Percentiles rank a stretch among this genome's conserved stretches.
Evolutionary conservation across 2,329 filamentous ascomycete genomes (phyloP).

Genomic region (Emericellopsis cladophorae): DNA sequence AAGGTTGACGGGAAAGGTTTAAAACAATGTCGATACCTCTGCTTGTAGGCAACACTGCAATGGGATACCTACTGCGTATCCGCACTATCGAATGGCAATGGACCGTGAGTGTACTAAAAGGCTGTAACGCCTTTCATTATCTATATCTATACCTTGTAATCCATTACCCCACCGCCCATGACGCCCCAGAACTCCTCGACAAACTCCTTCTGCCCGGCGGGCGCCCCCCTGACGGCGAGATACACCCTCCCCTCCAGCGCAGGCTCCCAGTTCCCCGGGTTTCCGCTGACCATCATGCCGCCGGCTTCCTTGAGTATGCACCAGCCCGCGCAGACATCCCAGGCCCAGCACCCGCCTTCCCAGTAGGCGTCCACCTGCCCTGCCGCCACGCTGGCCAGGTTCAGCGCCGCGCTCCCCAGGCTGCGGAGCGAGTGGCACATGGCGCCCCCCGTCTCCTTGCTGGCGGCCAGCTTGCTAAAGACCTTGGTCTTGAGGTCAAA

Average conservation of each 20-base stretch:
- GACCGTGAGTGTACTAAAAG: no score
- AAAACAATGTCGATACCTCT: no score
- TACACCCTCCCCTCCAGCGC: constrained; percentile 47
- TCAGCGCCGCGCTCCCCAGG: constrained; percentile 62
- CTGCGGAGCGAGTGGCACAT: constrained; percentile 69
- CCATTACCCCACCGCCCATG: constrained; percentile 40
- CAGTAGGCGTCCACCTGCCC: constrained; percentile 65
- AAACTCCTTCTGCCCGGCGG: constrained; percentile 45
- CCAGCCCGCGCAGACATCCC: constrained; percentile 78
- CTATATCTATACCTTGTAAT: constrained; percentile 22
- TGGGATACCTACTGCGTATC: no score
- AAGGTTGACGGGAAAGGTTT: no score
- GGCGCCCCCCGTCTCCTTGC: constrained; percentile 49
- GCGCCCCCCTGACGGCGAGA: constrained; percentile 48
- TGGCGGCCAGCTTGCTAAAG: constrained; percentile 47
- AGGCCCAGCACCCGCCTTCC: constrained; percentile 77
- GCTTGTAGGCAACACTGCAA: no score
- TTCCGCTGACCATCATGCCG: constrained; percentile 58
- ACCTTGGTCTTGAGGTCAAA: constrained; percentile 56
- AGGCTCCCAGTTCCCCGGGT: constrained; percentile 59
- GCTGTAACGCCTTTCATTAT: neutral
- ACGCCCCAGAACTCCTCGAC: constrained; percentile 53
- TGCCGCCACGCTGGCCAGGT: constrained; percentile 59
- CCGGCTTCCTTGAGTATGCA: constrained; percentile 64
- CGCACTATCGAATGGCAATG: no score